A percentile compares a stretch with the other conserved stretches of the same genome.
Evolutionary conservation across 2,329 filamentous ascomycete species (phyloP).

Genomic region (Trichoderma afroharzianum): DNA sequence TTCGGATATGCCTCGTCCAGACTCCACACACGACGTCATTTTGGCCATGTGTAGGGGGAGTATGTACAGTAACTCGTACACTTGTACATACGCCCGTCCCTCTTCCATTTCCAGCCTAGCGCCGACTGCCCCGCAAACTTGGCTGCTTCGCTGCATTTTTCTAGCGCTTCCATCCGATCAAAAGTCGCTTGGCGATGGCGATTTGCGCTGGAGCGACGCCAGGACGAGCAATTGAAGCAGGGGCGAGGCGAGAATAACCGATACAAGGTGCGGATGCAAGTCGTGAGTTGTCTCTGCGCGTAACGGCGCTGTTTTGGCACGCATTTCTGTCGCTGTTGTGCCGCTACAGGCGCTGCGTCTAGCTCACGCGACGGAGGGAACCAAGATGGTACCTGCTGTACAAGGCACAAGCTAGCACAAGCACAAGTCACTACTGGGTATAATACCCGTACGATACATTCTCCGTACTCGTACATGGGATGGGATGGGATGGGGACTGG

Average conservation of each 20-base stretch:
- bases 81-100: too few species aligned
- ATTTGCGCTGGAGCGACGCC: not conserved
- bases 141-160: slow-evolving; percentile 17
- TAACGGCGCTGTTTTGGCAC: not conserved
- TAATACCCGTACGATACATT: not conserved
- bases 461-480: too few species aligned
- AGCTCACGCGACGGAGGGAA: slow-evolving; percentile 10
- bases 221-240: not conserved
- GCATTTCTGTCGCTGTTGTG: not conserved
- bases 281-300: not conserved
- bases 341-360: not conserved
- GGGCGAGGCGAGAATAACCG: not conserved
- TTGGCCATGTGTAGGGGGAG: not conserved
- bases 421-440: not conserved
- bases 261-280: rapidly evolving
- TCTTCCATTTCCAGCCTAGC: not conserved
- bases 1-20: slow-evolving; percentile 9
- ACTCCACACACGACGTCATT: slow-evolving; percentile 14
- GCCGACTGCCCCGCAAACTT: slow-evolving; percentile 15
- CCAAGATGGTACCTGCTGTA: not conserved
- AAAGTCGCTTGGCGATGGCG: not conserved
- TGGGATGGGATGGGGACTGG: not conserved
- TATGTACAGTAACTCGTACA: too few species aligned
- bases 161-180: slow-evolving; percentile 15
- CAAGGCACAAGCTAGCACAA: not conserved